phyloP scores from a whole-genome alignment of 2,329 filamentous ascomycete genomes.

The Sporothrix luriei region DNA sequence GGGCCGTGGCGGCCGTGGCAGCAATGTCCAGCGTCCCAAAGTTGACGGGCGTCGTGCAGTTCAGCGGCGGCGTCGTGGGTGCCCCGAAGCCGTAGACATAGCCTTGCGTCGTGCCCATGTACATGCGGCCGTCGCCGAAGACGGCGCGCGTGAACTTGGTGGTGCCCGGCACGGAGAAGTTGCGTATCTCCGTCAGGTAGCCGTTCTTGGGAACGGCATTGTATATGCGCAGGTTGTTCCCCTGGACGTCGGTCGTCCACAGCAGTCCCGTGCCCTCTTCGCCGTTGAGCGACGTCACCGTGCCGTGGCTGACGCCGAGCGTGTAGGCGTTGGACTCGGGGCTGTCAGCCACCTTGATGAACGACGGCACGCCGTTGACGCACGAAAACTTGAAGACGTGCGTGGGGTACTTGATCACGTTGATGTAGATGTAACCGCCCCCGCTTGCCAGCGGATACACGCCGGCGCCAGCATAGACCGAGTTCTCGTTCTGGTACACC shows the following conservation, averaged over 20 bases:
- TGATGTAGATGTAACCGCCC: constrained; percentile 54
- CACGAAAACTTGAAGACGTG: constrained; percentile 63
- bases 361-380: constrained; percentile 53
- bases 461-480: constrained; percentile 53
- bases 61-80: constrained; percentile 56
- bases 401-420: constrained; percentile 57
- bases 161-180: constrained; percentile 55
- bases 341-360: constrained; percentile 56
- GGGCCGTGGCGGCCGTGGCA: constrained; percentile 41
- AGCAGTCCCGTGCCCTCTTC: constrained; percentile 58
- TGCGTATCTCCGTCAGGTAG: constrained; percentile 51
- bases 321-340: constrained; percentile 54
- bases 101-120: constrained; percentile 56
- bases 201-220: constrained; percentile 69
- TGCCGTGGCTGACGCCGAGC: constrained; percentile 60
- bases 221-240: constrained; percentile 73
- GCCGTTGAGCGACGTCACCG: constrained; percentile 57
- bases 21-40: constrained; percentile 53
- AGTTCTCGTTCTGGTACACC: constrained; percentile 51
- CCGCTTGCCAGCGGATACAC: constrained; percentile 52
- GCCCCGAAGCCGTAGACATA: constrained; percentile 60
- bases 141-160: constrained; percentile 61
- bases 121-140: constrained; percentile 59
- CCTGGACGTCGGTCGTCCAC: constrained; percentile 60
- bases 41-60: constrained; percentile 52